These are phyloP conservation scores for Kodamaea restingae DNA, from an alignment of 805 yeast species.

Conservation along the genomic window DNA sequence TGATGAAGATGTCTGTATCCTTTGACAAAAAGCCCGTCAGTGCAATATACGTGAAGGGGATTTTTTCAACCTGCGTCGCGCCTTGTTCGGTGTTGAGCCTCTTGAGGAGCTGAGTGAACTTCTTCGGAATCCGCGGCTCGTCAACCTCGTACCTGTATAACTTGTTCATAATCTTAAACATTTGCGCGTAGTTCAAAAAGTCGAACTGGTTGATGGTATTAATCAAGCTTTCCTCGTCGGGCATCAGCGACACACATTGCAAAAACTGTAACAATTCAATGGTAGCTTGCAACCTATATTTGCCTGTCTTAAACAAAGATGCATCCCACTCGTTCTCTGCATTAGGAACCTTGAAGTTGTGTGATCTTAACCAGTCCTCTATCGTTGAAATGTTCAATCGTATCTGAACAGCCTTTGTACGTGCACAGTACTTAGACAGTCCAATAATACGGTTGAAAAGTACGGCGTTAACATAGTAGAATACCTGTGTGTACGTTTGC, in stretches of 20 bases:
- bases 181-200: conserved; percentile 61
- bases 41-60: conserved; percentile 35
- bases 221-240: conserved; percentile 59
- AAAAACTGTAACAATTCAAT: conserved; percentile 85
- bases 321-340: conserved; percentile 17
- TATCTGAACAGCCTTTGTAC: conserved; percentile 86
- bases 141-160: conserved; percentile 81
- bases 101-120: conserved; percentile 26
- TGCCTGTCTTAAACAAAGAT: conserved; percentile 61
- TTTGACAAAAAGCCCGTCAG: conserved; percentile 37
- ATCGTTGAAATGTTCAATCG: conserved; percentile 78
- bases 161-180: conserved; percentile 60
- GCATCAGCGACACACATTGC: conserved; percentile 74
- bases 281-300: conserved; percentile 63
- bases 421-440: conserved; percentile 65
- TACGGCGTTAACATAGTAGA: conserved; percentile 70
- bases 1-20: conserved; percentile 45
- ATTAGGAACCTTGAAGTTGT: conserved; percentile 39
- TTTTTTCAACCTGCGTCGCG: conserved; percentile 26
- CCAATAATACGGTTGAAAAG: conserved; percentile 71
- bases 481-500: conserved; percentile 72
- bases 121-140: conserved; percentile 60
- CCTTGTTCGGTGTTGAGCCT: conserved; percentile 35
- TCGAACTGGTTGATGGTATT: conserved; percentile 52
- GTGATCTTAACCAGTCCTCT: conserved; percentile 89